Percentiles rank a stretch among this genome's conserved stretches.
Evolutionary conservation across 192 early-diverging fungal species (phyloP).

Genomic region (Anaeromyces robustus): DNA sequence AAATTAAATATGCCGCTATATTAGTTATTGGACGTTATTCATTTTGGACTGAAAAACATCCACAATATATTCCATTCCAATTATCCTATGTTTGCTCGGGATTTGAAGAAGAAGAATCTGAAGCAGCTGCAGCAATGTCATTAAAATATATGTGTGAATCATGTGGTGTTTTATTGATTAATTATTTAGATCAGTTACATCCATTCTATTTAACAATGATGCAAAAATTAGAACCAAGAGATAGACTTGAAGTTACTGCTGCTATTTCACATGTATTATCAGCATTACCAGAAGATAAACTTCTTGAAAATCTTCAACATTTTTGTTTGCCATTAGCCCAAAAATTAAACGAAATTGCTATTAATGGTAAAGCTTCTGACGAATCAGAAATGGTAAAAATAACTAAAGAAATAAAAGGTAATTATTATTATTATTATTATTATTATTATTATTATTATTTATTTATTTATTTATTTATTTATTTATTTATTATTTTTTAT

Average conservation of each 20-base stretch:
- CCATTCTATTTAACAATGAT: conserved; percentile 63
- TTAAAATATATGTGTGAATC: conserved; percentile 81
- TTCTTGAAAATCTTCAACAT: conserved; percentile 43
- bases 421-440: background rate
- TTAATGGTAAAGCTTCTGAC: conserved; percentile 12
- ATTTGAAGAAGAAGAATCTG: conserved; percentile 54
- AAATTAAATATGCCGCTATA: conserved; percentile 89
- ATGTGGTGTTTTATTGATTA: conserved; percentile 71
- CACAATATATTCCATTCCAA: conserved; percentile 82
- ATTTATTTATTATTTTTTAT: background rate
- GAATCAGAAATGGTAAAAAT: conserved; percentile 16
- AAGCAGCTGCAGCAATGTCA: conserved; percentile 68
- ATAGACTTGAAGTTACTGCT: conserved; percentile 66
- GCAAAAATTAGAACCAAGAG: conserved; percentile 45
- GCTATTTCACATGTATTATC: conserved; percentile 77
- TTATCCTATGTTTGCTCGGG: conserved; percentile 79
- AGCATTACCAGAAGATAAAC: conserved; percentile 48
- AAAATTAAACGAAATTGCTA: conserved; percentile 41
- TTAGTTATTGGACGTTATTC: conserved; percentile 93
- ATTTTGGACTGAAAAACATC: conserved; percentile 74
- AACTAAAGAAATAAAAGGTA: conserved; percentile 14
- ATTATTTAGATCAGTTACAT: conserved; percentile 64
- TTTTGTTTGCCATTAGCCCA: conserved; percentile 63
- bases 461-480: conserved; percentile 14
- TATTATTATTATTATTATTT: background rate